Evolutionary conservation across 2,329 filamentous ascomycete genomes (phyloP), one percentile per base, ranked within the genome.

Genomic region (Aschersonia sp.): DNA sequence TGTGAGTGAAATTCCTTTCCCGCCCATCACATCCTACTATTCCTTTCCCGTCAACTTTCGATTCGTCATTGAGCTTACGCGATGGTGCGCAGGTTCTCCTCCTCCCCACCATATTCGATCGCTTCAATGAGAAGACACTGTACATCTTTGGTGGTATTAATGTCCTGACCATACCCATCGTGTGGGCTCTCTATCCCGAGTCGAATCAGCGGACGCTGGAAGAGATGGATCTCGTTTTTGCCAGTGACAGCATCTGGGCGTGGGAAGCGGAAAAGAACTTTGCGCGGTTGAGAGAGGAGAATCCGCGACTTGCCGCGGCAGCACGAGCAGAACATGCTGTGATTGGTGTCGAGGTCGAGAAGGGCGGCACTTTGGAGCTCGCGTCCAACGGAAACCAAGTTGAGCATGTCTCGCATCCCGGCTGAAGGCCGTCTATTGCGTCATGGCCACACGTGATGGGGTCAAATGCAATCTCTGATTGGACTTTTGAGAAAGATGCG

Each of bases 171-270:
- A 80, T 88, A 4, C 74, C 80, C 0, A 77, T 85, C 63, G 78
- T 86, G 0, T 89, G 81, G 79, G 80, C 80, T 0, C 57, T 89
- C 0, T 88, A 86, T 49, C 84, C 84, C 0, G 84, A 88, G 59
- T 84, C 78, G 3, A 85, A 82, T 57, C 80, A 85, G 59, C 74
- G 84, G 0, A 87, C 82, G 0, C 67, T 88, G 0, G 84, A 88
- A 56, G 83, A 87, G 57, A 87, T 88, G 69, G 79, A 89, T 51
- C 63, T 87, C 0, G 63, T 88, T 0, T 88, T 89, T 54, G 80
- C 82, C 0, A 73, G 78, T 1, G 69, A 80, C 20, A 80, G 72
- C 0, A 76, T 77, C 4, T 87, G 80, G 79, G 74, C 74, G 1
- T 87, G 84, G 83, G 79, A 84, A 46, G 82, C 80, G 0, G 81